Base-by-base conservation (phyloP, 805 yeast species). In the Ogataea ganodermae region DNA sequence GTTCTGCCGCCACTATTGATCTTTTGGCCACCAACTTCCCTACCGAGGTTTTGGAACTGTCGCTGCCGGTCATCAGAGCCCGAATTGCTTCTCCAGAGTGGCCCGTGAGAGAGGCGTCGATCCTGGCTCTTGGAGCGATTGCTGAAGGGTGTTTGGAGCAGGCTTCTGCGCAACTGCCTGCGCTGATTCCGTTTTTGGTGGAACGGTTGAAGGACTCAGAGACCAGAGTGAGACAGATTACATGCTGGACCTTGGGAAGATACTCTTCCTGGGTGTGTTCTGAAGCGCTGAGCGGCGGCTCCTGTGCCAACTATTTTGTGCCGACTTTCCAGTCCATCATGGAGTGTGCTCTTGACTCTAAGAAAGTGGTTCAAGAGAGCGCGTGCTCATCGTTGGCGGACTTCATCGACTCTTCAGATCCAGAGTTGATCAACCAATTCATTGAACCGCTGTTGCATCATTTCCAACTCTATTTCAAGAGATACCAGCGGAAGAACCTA, bases 231-330 rank as follows among this genome's bases (percentile, higher is more conserved):
- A 78, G 98, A 55, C 96, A 89, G 66, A 94, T 94, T 44, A 73
- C 96, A 0, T 92, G 98, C 71, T 94, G 99, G 99, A 88, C 98
- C 0, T 70, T 94, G 38, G 85, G 96, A 36, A 76, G 98, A 46
- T 94, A 85, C 63, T 78, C 94, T 0, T 60, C 77, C 2, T 90
- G 97, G 96, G 84, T 92, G 18, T 79, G 88, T 42, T 74, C 75
- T 4, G 89, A 86, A 61, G 86, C 87, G 1, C 74, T 72, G 46
- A 73, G 71, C 35, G 80, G 81, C 35, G 85, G 87, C 9, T 69
- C 77, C 22, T 86, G 79, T 62, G 76, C 89, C 7, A 76, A 71
- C 52, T 86, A 85, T 59, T 84, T 87, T 62, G 71, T 78, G 48
- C 94, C 94, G 4, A 89, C 94, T 0, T 75, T 94, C 49, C 83